Conservation (phyloP, 1,284 basidiomycete genomes). For the Tilletia indica region DNA sequence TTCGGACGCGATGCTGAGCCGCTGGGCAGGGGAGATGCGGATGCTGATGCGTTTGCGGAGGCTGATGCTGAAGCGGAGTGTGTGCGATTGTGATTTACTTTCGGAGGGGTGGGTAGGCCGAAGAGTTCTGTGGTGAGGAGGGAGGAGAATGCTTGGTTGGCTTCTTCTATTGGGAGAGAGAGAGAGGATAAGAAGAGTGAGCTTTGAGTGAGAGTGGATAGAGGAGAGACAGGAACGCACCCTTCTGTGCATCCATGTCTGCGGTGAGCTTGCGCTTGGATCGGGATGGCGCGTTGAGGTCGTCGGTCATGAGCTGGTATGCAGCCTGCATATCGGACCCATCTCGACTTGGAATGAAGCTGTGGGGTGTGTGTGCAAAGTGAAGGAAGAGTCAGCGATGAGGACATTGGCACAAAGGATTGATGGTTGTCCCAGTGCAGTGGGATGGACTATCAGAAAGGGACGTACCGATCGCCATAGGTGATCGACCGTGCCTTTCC, state of each 20-base stretch:
- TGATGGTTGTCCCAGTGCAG: not conserved
- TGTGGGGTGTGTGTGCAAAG: not conserved
- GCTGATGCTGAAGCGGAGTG: not conserved
- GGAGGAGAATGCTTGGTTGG: conserved; percentile 61
- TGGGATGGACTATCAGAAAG: not conserved
- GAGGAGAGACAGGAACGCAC: conserved; percentile 18
- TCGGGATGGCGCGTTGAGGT: conserved; percentile 43
- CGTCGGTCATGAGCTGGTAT: conserved; percentile 60
- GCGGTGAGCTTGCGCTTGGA: conserved; percentile 44
- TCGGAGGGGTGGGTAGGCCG: conserved; percentile 33
- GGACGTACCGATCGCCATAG: conserved; percentile 15
- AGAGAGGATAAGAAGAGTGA: conserved; percentile 5
- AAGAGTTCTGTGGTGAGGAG: conserved; percentile 62
- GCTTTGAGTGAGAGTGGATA: not conserved
- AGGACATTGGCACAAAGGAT: not conserved
- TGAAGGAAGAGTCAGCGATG: not conserved
- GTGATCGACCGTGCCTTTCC: conserved; percentile 11
- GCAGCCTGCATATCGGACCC: conserved; percentile 60
- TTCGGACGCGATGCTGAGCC: too few species aligned
- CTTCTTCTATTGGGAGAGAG: conserved; percentile 57
- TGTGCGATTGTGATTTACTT: not conserved
- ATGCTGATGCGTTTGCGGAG: not conserved
- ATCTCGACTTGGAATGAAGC: conserved; percentile 63
- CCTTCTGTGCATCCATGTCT: conserved; percentile 49
- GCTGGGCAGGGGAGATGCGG: too few species aligned